Percentiles rank a stretch among this genome's conserved stretches.
These are phyloP conservation scores for Penicillium goetzii DNA, from an alignment of 495 filamentous ascomycete genomes.

Conservation along the genomic window DNA sequence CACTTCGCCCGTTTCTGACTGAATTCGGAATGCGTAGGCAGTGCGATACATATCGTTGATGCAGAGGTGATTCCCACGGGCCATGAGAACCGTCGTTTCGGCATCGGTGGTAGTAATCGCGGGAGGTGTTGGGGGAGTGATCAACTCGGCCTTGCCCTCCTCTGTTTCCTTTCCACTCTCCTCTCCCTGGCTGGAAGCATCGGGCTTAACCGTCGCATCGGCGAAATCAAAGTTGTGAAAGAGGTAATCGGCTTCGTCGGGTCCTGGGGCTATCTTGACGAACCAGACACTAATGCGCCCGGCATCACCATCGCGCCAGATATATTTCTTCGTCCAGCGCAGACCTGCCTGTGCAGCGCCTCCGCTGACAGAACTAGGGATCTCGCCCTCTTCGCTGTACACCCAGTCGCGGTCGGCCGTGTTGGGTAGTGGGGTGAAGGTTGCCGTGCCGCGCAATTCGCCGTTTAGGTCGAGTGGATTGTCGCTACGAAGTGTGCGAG, in stretches of 20 bases:
- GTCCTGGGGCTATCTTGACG: constrained; percentile 41
- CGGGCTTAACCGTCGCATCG: not conserved
- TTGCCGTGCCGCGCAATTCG: constrained; percentile 45
- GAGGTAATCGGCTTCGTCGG: constrained; percentile 49
- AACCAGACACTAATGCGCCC: constrained; percentile 51
- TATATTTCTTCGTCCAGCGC: constrained; percentile 52
- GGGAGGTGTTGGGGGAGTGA: constrained; percentile 37
- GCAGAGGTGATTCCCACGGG: constrained; percentile 50
- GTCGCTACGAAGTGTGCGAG: constrained; percentile 47
- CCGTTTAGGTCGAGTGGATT: constrained; percentile 49
- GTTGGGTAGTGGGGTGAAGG: constrained; percentile 34
- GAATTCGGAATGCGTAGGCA: constrained; percentile 50
- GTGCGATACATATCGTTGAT: constrained; percentile 56
- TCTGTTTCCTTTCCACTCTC: not conserved
- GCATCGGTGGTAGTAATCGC: constrained; percentile 3
- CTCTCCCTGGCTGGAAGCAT: not conserved
- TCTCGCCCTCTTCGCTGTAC: constrained; percentile 51
- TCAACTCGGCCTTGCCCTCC: constrained; percentile 19
- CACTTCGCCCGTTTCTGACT: constrained; percentile 40
- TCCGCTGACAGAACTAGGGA: constrained; percentile 30
- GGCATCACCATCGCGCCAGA: constrained; percentile 42
- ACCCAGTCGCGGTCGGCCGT: constrained; percentile 38
- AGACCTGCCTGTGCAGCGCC: constrained; percentile 30
- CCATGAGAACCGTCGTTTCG: constrained; percentile 37
- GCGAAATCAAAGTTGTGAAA: constrained; percentile 51